Conservation (phyloP, 1,284 basidiomycete species). For the Golubevia sp. region DNA sequence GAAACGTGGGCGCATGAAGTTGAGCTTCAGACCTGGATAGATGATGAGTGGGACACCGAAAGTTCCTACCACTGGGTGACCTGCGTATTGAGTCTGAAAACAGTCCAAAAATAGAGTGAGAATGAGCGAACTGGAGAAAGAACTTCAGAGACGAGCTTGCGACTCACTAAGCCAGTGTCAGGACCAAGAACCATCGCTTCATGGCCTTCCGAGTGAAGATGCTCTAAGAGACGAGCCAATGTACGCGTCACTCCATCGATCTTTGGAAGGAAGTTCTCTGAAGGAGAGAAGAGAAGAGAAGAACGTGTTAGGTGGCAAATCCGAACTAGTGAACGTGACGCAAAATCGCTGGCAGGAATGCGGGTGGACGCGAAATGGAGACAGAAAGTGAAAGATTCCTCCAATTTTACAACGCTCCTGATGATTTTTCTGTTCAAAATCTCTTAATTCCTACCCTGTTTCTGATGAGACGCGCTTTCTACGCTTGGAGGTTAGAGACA, state of each 20-base stretch:
- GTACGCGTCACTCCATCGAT: slow-evolving; percentile 69
- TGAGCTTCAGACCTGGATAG: slow-evolving; percentile 68
- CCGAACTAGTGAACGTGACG: too few relatives aligned
- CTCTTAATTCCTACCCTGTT: too few relatives aligned
- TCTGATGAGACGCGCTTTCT: too few relatives aligned
- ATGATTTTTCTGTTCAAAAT: too few relatives aligned
- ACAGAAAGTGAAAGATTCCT: too few relatives aligned
- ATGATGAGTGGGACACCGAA: slow-evolving; percentile 67
- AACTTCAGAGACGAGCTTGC: not conserved
- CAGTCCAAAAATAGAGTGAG: not conserved
- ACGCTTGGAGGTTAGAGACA: not conserved
- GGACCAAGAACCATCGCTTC: slow-evolving; percentile 68
- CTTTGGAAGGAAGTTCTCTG: slow-evolving; percentile 69
- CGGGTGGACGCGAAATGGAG: not conserved
- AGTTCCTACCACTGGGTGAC: slow-evolving; percentile 67
- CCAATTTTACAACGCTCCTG: too few relatives aligned
- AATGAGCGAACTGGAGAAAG: not conserved
- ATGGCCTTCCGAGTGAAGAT: slow-evolving; percentile 67
- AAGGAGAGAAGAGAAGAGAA: not conserved
- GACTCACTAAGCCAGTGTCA: slow-evolving; percentile 64
- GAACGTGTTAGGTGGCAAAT: not conserved
- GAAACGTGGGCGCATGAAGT: slow-evolving; percentile 68
- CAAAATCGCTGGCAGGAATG: not conserved
- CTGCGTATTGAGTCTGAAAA: slow-evolving; percentile 64
- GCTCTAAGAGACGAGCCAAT: slow-evolving; percentile 67